phyloP scores from a whole-genome alignment of 202 grass and related monocot genomes.

The Panicum hallii region DNA sequence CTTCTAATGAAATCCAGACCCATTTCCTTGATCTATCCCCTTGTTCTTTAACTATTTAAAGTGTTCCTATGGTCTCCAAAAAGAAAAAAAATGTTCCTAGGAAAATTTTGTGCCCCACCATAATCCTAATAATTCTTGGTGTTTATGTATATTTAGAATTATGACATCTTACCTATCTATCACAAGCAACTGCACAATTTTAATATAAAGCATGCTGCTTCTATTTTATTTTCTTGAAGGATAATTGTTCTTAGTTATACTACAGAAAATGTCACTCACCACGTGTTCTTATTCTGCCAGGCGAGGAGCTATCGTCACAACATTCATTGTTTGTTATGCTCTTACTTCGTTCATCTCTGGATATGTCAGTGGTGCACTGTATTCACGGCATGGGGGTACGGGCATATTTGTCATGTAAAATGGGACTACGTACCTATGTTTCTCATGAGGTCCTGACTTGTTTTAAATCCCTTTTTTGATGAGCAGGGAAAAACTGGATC shows the following conservation, averaged over 20 bases:
- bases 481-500: slow-evolving; percentile 95
- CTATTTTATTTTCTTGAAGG: background rate
- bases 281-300: slow-evolving; percentile 54
- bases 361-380: slow-evolving; percentile 81
- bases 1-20: background rate
- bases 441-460: slow-evolving; percentile 30
- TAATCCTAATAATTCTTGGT: background rate
- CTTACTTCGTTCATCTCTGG: slow-evolving; percentile 98
- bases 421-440: slow-evolving; percentile 21
- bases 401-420: slow-evolving; percentile 38
- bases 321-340: slow-evolving; percentile 97
- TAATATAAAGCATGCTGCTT: slow-evolving; percentile 28
- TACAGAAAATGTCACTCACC: background rate
- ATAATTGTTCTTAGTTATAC: slow-evolving; percentile 2
- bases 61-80: no score
- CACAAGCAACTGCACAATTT: background rate
- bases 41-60: background rate
- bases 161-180: slow-evolving; percentile 13
- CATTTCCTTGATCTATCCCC: background rate
- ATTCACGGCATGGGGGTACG: slow-evolving; percentile 86
- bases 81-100: background rate
- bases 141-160: background rate
- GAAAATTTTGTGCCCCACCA: background rate
- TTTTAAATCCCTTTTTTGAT: slow-evolving; percentile 30
- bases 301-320: slow-evolving; percentile 90